These are phyloP conservation scores for Hygrocybe coccinea DNA, from an alignment of 768 basidiomycete species.

Conservation along the genomic window DNA sequence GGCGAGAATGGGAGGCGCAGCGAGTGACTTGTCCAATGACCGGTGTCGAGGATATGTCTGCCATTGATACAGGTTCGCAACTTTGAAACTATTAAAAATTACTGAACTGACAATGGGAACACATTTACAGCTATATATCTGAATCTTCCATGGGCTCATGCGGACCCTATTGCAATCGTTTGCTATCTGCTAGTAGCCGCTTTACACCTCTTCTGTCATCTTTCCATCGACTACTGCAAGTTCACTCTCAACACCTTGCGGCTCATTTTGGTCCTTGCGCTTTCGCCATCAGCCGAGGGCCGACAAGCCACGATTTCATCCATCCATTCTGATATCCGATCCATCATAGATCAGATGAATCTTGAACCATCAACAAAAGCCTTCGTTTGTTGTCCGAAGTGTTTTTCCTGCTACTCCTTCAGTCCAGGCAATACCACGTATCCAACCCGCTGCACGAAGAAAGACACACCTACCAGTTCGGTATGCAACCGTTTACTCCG, in stretches of 20 bases:
- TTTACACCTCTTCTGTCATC: neutral
- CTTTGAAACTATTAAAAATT: too few species aligned
- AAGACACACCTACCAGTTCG: neutral
- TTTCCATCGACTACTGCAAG: neutral
- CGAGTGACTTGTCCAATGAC: too few species aligned
- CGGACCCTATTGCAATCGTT: too few species aligned
- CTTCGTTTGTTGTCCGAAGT: constrained; percentile 5
- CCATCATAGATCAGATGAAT: neutral
- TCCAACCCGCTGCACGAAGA: neutral
- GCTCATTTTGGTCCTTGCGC: neutral
- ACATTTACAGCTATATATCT: neutral
- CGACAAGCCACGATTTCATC: neutral
- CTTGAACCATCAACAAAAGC: neutral
- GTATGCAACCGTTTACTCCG: neutral
- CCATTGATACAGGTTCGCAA: too few species aligned
- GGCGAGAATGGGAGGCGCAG: too few species aligned
- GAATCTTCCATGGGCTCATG: neutral
- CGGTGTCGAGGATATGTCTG: too few species aligned
- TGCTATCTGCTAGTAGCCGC: neutral
- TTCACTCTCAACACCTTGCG: neutral
- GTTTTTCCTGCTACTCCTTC: constrained; percentile 1
- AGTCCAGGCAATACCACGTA: neutral
- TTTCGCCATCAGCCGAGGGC: neutral
- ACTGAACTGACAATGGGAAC: neutral
- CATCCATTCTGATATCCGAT: constrained; percentile 1